Evolutionary conservation across 1,284 basidiomycete genomes (phyloP).

Genomic region (Ustilago tritici): DNA sequence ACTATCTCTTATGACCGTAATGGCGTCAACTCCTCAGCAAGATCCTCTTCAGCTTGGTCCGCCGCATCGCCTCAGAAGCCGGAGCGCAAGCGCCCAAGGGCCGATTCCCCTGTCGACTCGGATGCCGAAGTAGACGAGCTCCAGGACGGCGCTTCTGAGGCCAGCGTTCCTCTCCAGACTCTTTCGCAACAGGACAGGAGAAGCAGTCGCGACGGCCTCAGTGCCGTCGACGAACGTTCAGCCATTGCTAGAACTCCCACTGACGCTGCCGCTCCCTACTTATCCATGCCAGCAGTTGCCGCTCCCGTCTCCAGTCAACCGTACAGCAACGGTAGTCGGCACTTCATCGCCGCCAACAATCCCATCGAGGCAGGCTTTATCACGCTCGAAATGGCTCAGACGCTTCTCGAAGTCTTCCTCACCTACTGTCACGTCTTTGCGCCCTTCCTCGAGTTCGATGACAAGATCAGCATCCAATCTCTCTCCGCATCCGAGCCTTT

Average conservation of each 20-base stretch:
- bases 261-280: background rate
- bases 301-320: background rate
- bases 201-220: slow-evolving; percentile 12
- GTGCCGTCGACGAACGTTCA: slow-evolving; percentile 12
- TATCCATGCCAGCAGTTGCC: background rate
- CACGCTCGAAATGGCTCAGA: slow-evolving; percentile 35
- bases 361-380: slow-evolving; percentile 41
- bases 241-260: slow-evolving; percentile 1
- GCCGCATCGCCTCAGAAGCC: slow-evolving; percentile 24
- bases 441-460: slow-evolving; percentile 39
- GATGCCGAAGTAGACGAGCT: slow-evolving; percentile 50
- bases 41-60: slow-evolving; percentile 25
- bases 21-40: background rate
- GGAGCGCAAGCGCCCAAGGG: slow-evolving; percentile 36
- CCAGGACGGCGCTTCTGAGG: slow-evolving; percentile 42
- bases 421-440: slow-evolving; percentile 48
- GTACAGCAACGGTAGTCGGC: slow-evolving; percentile 11
- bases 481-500: slow-evolving; percentile 34
- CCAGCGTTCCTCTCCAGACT: slow-evolving; percentile 32
- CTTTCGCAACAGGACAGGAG: slow-evolving; percentile 20
- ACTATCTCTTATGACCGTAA: slow-evolving; percentile 8
- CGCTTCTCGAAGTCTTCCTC: slow-evolving; percentile 38
- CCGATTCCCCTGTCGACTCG: slow-evolving; percentile 36
- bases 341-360: background rate
- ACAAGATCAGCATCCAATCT: slow-evolving; percentile 11